A percentile compares a stretch with the other conserved stretches of the same genome.
phyloP scores from a whole-genome alignment of 2,329 filamentous ascomycete species.

The Xylariaceae sp. region DNA sequence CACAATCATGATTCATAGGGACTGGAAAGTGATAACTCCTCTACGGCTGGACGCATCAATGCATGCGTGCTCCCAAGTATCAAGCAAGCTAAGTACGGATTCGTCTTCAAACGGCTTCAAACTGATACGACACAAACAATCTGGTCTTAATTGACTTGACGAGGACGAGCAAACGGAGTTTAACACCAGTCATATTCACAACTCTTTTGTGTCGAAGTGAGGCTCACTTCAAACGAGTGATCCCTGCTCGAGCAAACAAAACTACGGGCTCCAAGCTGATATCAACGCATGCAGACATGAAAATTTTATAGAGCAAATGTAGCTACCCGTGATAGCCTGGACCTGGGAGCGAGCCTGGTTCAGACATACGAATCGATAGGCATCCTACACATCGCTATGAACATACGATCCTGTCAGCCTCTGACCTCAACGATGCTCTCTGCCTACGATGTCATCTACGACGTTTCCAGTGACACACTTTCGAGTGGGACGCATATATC shows the following conservation, averaged over 20 bases:
- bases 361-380: background rate
- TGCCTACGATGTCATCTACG: background rate
- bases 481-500: background rate
- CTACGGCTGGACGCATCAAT: background rate
- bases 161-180: slow-evolving; percentile 5
- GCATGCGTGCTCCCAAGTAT: background rate
- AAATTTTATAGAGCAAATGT: slow-evolving; percentile 9
- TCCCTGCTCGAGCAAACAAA: slow-evolving; percentile 8
- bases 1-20: background rate
- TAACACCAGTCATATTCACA: background rate
- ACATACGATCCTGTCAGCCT: background rate
- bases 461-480: background rate
- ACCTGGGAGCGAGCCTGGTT: background rate
- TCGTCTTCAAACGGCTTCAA: background rate
- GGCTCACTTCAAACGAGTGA: background rate
- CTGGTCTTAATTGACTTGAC: background rate
- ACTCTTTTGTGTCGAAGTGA: background rate
- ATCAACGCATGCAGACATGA: background rate
- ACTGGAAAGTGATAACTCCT: background rate
- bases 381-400: background rate
- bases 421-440: background rate
- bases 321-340: slow-evolving; percentile 11
- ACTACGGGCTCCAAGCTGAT: slow-evolving; percentile 9
- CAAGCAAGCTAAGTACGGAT: background rate
- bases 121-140: background rate